Evolutionary conservation across 768 basidiomycete genomes (phyloP).

Genomic region (Trametes maxima): DNA sequence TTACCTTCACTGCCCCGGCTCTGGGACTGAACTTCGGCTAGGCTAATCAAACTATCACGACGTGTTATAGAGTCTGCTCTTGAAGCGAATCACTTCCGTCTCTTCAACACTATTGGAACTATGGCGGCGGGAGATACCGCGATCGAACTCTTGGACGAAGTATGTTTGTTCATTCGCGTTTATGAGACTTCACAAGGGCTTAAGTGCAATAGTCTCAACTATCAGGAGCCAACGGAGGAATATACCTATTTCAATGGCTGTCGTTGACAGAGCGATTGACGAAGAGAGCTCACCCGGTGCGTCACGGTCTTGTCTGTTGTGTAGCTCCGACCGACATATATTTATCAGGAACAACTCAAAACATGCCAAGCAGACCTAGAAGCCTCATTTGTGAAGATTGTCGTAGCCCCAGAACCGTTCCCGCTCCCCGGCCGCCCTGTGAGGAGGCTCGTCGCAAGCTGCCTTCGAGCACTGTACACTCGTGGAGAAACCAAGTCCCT

Average conservation of each 20-base stretch:
- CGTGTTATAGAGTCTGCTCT: too few species aligned
- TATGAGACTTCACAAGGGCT: neutral
- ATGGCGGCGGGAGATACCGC: conserved; percentile 17
- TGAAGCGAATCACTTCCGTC: too few species aligned
- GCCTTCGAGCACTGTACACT: conserved; percentile 71
- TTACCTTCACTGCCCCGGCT: too few species aligned
- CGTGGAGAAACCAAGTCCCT: conserved; percentile 82
- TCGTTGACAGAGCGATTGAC: conserved; percentile 63
- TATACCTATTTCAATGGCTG: conserved; percentile 87
- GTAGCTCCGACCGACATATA: neutral
- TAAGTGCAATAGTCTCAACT: conserved; percentile 55
- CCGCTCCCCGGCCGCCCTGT: conserved; percentile 89
- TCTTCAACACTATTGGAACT: neutral
- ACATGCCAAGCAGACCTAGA: conserved; percentile 63
- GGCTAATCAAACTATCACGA: too few species aligned
- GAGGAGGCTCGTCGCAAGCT: conserved; percentile 77
- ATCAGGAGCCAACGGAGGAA: conserved; percentile 73
- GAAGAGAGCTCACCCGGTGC: conserved; percentile 51
- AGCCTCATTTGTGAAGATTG: conserved; percentile 63
- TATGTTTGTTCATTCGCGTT: neutral
- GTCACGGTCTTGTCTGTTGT: conserved; percentile 29
- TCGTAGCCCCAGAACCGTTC: conserved; percentile 63
- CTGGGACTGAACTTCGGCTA: too few species aligned
- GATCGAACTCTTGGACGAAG: conserved; percentile 19
- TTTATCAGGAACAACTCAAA: conserved; percentile 65